phyloP scores from a whole-genome alignment of 2,329 filamentous ascomycete species.

The Trichoderma cornu-damae region DNA sequence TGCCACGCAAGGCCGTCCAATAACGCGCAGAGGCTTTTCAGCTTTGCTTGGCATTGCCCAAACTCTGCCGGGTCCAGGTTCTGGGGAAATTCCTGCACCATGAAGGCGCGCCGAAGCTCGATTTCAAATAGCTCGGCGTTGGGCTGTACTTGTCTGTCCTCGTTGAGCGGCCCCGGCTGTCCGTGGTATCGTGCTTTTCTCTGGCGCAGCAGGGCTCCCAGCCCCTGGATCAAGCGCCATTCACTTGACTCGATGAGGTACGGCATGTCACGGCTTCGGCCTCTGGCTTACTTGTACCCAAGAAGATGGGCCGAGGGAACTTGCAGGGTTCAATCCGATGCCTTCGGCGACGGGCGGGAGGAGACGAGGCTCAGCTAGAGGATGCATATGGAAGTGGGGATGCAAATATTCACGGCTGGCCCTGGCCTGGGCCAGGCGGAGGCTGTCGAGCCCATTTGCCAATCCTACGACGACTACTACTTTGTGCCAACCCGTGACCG shows the following conservation, averaged over 20 bases:
- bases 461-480: too few relatives aligned
- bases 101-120: slow-evolving; percentile 2
- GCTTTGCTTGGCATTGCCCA: not conserved
- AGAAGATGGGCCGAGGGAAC: not conserved
- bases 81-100: not conserved
- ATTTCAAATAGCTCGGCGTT: not conserved
- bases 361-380: not conserved
- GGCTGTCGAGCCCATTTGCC: not conserved
- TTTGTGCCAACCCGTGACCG: not conserved
- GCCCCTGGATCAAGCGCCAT: not conserved
- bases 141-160: not conserved
- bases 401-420: not conserved
- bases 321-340: not conserved
- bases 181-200: not conserved
- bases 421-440: not conserved
- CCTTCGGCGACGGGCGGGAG: not conserved
- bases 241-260: not conserved
- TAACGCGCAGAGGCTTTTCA: not conserved
- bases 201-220: not conserved
- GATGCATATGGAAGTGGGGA: not conserved
- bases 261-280: not conserved
- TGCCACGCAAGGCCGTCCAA: not conserved
- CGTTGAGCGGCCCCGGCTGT: not conserved
- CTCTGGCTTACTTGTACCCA: not conserved
- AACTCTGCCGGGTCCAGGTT: not conserved